Conservation (phyloP, 139 green algal genomes). For the Pleodorina starrii region DNA sequence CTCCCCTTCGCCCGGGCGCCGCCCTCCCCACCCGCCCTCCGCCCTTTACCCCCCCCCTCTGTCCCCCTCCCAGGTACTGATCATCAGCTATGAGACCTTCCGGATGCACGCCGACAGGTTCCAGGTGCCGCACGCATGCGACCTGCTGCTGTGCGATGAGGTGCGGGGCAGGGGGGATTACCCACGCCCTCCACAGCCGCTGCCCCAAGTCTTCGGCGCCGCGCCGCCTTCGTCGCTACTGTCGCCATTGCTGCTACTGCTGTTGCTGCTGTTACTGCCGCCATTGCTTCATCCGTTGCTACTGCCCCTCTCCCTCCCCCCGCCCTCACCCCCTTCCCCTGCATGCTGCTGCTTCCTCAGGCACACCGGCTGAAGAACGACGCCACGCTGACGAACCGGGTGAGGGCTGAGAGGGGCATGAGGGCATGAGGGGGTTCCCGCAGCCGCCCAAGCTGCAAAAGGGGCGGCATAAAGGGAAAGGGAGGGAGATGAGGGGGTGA, state of each 20-base stretch:
- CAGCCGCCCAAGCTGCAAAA: no score
- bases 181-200: neutral
- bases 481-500: no score
- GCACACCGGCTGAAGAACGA: constrained; percentile 99
- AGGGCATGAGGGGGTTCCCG: no score
- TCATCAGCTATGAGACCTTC: constrained; percentile 99
- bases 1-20: neutral
- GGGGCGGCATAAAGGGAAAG: no score
- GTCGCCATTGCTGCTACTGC: neutral
- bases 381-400: constrained; percentile 92
- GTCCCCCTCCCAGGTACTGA: constrained; percentile 77
- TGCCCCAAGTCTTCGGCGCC: neutral
- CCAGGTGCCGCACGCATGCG: constrained; percentile 72
- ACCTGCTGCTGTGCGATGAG: constrained; percentile 99
- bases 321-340: no score
- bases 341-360: constrained; percentile 1
- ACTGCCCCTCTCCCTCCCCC: no score
- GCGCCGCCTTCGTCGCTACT: neutral
- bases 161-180: constrained; percentile 36
- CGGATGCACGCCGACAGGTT: constrained; percentile 89
- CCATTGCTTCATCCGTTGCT: no score
- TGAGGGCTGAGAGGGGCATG: no score
- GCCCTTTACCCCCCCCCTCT: neutral
- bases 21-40: neutral
- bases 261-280: neutral